Percentiles rank a stretch among this genome's conserved stretches.
phyloP scores from a whole-genome alignment of 2,329 filamentous ascomycete genomes.

The Aspergillus sp. region DNA sequence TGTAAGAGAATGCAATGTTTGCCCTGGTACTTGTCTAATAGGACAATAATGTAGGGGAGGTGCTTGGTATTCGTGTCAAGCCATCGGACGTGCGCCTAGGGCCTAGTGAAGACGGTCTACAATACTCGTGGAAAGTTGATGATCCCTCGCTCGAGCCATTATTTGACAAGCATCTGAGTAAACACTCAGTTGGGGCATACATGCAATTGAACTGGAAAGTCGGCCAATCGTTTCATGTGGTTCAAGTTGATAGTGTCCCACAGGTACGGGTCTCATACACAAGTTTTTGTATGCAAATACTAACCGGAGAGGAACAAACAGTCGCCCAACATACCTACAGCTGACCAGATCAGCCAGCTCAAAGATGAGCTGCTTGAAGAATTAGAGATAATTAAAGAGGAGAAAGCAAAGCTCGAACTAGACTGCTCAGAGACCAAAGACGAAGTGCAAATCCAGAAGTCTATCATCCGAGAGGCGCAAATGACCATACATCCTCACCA shows the following conservation, averaged over 20 bases:
- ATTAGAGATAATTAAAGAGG: not conserved
- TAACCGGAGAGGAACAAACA: not conserved
- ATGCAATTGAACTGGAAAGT: conserved; percentile 24
- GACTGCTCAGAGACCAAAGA: not conserved
- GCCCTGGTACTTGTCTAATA: not conserved
- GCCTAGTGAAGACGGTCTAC: conserved; percentile 2
- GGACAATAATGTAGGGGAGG: conserved; percentile 3
- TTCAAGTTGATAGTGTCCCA: not conserved
- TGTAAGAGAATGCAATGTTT: conserved; percentile 1
- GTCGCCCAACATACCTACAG: not conserved
- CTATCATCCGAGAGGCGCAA: not conserved
- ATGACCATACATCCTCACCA: not conserved
- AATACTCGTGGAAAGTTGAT: conserved; percentile 8
- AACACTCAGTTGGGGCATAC: conserved; percentile 9
- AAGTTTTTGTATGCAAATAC: not conserved
- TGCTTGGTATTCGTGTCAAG: conserved; percentile 6
- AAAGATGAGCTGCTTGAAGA: not conserved
- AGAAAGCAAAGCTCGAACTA: not conserved
- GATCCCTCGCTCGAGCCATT: conserved; percentile 3
- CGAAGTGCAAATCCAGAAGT: not conserved
- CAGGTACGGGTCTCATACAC: not conserved
- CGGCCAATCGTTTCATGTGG: not conserved
- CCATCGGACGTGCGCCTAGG: conserved; percentile 7
- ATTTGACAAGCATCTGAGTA: conserved; percentile 8
- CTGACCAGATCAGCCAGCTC: not conserved